These are phyloP conservation scores for Corymbia calophylla DNA, from an alignment of 441 rosid species.

Conservation along the genomic window DNA sequence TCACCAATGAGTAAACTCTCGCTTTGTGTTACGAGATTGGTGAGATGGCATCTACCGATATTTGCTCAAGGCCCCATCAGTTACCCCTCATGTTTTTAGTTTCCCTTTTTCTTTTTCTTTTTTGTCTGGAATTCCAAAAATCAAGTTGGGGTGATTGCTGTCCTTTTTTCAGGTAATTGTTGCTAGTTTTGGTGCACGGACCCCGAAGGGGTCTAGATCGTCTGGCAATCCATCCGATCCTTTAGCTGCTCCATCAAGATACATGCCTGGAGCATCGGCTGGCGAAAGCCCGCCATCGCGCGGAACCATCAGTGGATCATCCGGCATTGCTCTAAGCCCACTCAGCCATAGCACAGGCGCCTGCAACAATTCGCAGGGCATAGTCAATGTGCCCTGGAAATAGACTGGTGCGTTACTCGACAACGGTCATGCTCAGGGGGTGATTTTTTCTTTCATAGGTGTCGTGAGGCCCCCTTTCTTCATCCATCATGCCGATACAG, in stretches of 20 bases:
- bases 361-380: slow-evolving; percentile 7
- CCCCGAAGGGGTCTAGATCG: slow-evolving; percentile 4
- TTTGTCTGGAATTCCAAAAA: not conserved
- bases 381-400: slow-evolving; percentile 13
- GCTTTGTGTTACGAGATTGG: not conserved
- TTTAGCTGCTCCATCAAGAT: slow-evolving; percentile 1
- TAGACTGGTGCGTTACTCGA: not conserved
- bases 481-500: not conserved
- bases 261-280: not conserved
- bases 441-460: not conserved
- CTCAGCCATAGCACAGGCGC: slow-evolving; percentile 13
- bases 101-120: not conserved
- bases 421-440: not conserved
- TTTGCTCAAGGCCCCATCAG: not conserved
- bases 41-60: not conserved
- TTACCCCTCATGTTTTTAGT: not conserved
- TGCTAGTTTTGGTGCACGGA: slow-evolving; percentile 20
- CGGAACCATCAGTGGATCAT: slow-evolving; percentile 18
- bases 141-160: not conserved
- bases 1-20: not conserved
- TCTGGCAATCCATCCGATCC: slow-evolving; percentile 7
- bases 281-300: slow-evolving; percentile 22
- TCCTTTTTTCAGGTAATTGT: slow-evolving; percentile 17
- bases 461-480: not conserved
- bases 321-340: slow-evolving; percentile 19